Evolutionary conservation across 2,329 filamentous ascomycete species (phyloP).

Genomic region (Penicillium olsonii): DNA sequence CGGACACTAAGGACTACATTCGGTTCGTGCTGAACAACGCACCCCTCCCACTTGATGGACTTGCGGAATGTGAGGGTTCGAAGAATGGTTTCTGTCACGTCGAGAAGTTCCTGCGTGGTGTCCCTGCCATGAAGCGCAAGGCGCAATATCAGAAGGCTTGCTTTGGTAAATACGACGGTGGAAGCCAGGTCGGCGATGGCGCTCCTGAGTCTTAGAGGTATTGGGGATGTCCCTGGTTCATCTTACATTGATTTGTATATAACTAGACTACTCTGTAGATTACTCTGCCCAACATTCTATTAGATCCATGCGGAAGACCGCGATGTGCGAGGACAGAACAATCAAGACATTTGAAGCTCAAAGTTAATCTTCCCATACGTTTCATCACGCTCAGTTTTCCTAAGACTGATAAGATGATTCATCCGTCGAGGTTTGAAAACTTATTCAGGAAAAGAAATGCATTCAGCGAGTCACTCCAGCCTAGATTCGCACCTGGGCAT

Average conservation of each 20-base stretch:
- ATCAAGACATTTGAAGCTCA: too few species aligned
- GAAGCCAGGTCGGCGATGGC: conserved; percentile 28
- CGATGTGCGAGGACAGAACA: too few species aligned
- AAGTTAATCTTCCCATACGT: too few species aligned
- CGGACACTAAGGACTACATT: conserved; percentile 26
- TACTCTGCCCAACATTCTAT: not conserved
- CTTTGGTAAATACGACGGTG: conserved; percentile 29
- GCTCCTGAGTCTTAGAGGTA: conserved; percentile 10
- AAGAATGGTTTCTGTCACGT: conserved; percentile 34
- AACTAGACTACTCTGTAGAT: not conserved
- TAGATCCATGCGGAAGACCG: not conserved
- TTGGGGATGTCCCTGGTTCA: too few species aligned
- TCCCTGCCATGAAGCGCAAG: conserved; percentile 26
- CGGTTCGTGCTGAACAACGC: conserved; percentile 35
- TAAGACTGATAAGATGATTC: not conserved
- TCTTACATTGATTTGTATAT: not conserved
- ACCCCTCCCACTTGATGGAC: conserved; percentile 30
- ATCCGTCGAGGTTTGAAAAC: not conserved
- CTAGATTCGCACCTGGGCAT: not conserved
- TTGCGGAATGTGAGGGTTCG: conserved; percentile 26
- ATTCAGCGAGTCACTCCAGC: too few species aligned
- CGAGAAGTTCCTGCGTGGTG: conserved; percentile 26
- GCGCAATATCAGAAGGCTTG: conserved; percentile 34
- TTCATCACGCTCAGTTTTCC: not conserved
- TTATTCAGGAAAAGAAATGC: too few species aligned